phyloP scores from a whole-genome alignment of 2,329 filamentous ascomycete genomes.

The Phoma sp. region DNA sequence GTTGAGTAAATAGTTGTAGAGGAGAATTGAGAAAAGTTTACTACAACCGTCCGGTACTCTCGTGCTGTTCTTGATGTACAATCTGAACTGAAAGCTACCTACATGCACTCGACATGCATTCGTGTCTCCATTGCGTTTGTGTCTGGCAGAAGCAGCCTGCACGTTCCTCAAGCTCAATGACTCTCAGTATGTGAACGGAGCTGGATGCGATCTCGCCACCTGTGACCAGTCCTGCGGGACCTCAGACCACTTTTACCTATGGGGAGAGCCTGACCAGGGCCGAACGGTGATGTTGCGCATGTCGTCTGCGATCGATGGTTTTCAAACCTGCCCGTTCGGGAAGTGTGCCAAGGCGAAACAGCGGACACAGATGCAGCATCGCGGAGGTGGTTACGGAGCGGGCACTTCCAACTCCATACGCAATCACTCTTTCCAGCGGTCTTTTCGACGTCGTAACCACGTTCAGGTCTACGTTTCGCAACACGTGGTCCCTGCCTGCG shows the following conservation, averaged over 20 bases:
- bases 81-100: no score
- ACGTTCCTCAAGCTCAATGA: neutral
- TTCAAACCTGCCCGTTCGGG: conserved; percentile 28
- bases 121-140: neutral
- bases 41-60: neutral
- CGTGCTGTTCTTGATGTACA: neutral
- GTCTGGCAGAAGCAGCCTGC: neutral
- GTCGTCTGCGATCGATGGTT: conserved; percentile 30
- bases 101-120: no score
- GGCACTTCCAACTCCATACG: conserved; percentile 10
- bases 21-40: conserved; percentile 40
- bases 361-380: conserved; percentile 32
- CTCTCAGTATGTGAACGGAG: neutral
- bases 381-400: conserved; percentile 11
- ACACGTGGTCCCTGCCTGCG: conserved; percentile 21
- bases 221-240: neutral
- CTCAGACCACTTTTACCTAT: neutral
- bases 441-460: neutral
- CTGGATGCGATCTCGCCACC: neutral
- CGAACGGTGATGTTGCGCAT: conserved; percentile 29
- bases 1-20: conserved; percentile 41
- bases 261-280: neutral
- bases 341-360: conserved; percentile 40
- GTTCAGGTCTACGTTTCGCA: neutral
- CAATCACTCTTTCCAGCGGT: conserved; percentile 14